Percentiles rank a stretch among this genome's conserved stretches.
Conservation (phyloP, 352 stramenopile species). For the Phytophthora brassicae region DNA sequence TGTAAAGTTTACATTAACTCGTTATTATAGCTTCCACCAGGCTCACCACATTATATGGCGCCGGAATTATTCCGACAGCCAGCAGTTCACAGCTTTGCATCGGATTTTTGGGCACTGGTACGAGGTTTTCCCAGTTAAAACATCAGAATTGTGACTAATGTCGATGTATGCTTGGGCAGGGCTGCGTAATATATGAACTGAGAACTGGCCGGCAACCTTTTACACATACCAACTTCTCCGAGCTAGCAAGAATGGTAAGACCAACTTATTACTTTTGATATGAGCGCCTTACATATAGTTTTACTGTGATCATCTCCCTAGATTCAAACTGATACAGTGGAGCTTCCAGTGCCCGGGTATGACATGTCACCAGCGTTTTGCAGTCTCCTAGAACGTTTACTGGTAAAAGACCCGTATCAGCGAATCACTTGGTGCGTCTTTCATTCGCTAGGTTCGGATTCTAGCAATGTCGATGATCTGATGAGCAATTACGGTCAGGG, state of each 20-base stretch:
- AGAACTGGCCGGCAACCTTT: constrained; percentile 68
- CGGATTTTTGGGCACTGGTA: constrained; percentile 88
- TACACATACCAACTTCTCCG: constrained; percentile 68
- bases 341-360: constrained; percentile 47
- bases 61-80: constrained; percentile 89
- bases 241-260: constrained; percentile 68
- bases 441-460: neutral
- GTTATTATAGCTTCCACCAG: constrained; percentile 47
- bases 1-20: neutral
- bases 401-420: constrained; percentile 72
- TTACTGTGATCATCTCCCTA: constrained; percentile 15
- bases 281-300: neutral
- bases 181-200: constrained; percentile 81
- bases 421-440: constrained; percentile 72
- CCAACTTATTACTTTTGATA: neutral
- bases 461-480: constrained; percentile 1
- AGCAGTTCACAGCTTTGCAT: constrained; percentile 87
- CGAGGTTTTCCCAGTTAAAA: neutral
- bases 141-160: neutral
- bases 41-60: constrained; percentile 91
- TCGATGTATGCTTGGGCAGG: constrained; percentile 31
- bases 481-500: constrained; percentile 38
- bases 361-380: constrained; percentile 61
- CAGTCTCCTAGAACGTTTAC: constrained; percentile 52
- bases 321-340: constrained; percentile 68